Evolutionary conservation across 2,329 filamentous ascomycete species (phyloP).

Genomic region (Fusarium buxicola): DNA sequence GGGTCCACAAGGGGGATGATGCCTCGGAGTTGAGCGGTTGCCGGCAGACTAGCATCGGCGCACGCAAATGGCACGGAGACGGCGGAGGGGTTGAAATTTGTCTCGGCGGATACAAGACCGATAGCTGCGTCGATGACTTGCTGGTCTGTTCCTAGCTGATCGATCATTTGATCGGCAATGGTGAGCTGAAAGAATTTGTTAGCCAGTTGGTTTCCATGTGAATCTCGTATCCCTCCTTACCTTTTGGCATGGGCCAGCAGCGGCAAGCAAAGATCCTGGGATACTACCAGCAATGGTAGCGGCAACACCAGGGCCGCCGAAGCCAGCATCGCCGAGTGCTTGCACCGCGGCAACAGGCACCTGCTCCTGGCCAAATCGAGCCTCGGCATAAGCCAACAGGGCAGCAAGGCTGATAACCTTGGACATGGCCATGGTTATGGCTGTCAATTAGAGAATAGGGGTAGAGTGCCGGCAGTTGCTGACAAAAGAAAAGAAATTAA

Average conservation of each 20-base stretch:
- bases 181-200: slow-evolving; percentile 57
- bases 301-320: slow-evolving; percentile 69
- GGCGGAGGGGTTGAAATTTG: slow-evolving; percentile 78
- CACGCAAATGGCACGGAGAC: slow-evolving; percentile 72
- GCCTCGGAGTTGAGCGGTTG: slow-evolving; percentile 69
- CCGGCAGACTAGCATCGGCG: slow-evolving; percentile 70
- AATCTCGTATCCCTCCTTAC: slow-evolving; percentile 45
- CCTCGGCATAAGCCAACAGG: slow-evolving; percentile 57
- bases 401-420: slow-evolving; percentile 35
- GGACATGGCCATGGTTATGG: slow-evolving; percentile 20
- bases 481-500: slow-evolving; percentile 14
- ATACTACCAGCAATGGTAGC: slow-evolving; percentile 72
- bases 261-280: slow-evolving; percentile 71
- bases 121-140: slow-evolving; percentile 71
- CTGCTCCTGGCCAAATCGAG: slow-evolving; percentile 74
- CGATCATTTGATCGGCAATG: slow-evolving; percentile 73
- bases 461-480: slow-evolving; percentile 10
- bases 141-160: slow-evolving; percentile 68
- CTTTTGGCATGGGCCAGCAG: slow-evolving; percentile 74
- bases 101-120: slow-evolving; percentile 73
- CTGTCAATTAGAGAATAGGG: slow-evolving; percentile 6
- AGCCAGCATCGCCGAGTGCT: slow-evolving; percentile 57
- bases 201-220: slow-evolving; percentile 13
- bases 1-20: slow-evolving; percentile 77
- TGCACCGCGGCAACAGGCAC: slow-evolving; percentile 65